These are phyloP conservation scores for Datisca glomerata DNA, from an alignment of 306 rosid species.

Conservation along the genomic window DNA sequence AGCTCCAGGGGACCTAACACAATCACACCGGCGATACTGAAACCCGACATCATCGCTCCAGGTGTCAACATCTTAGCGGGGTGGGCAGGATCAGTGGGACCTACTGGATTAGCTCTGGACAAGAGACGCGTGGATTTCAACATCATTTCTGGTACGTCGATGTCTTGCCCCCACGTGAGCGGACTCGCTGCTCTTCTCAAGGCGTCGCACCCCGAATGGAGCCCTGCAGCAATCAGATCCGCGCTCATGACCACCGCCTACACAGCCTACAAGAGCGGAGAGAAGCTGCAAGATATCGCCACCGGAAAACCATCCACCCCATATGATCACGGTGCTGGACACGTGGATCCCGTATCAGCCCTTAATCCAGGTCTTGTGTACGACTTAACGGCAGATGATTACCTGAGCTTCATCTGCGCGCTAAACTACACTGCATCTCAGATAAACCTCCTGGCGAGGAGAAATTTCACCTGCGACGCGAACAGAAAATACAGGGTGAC, in stretches of 20 bases:
- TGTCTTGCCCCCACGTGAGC: conserved; percentile 9
- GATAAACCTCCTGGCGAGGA: conserved; percentile 14
- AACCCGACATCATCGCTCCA: conserved; percentile 15
- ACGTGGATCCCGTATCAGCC: conserved; percentile 34
- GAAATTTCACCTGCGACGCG: conserved; percentile 18
- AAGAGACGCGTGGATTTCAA: conserved; percentile 4
- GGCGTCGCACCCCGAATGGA: conserved; percentile 5
- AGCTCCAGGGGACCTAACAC: conserved; percentile 7
- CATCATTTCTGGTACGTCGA: conserved; percentile 7
- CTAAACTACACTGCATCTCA: conserved; percentile 23
- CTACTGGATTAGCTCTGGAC: not conserved
- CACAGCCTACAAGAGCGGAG: conserved; percentile 3
- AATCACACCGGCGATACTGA: not conserved
- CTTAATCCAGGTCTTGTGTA: conserved; percentile 59
- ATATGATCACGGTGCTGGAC: conserved; percentile 52
- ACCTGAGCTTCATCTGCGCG: conserved; percentile 44
- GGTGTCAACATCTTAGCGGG: conserved; percentile 7
- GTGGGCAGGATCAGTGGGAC: not conserved
- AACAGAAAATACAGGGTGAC: conserved; percentile 6
- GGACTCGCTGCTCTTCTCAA: conserved; percentile 4
- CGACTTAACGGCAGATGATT: conserved; percentile 29
- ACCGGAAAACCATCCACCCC: conserved; percentile 23
- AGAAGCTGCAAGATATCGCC: not conserved
- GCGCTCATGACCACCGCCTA: conserved; percentile 11
- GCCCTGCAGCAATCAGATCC: conserved; percentile 11